These are phyloP conservation scores for Endoconidiophora laricicola DNA, from an alignment of 2,329 filamentous ascomycete species.

Conservation along the genomic window DNA sequence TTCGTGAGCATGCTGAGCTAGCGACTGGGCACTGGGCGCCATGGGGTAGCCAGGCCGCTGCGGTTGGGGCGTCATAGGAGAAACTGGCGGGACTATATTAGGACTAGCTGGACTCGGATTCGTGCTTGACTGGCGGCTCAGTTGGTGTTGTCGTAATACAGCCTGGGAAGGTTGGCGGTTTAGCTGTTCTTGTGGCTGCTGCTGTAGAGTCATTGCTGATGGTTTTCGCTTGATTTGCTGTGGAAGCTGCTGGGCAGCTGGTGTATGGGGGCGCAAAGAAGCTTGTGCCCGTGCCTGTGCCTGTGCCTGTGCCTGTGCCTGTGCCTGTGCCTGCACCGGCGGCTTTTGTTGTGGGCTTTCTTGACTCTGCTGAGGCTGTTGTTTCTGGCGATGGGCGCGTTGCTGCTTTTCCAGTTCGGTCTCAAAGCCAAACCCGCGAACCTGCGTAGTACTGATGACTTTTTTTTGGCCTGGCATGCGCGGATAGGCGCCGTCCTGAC, in stretches of 20 bases:
- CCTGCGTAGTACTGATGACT: conserved; percentile 1
- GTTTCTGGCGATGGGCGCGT: not conserved
- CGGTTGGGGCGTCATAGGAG: not conserved
- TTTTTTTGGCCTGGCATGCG: conserved; percentile 5
- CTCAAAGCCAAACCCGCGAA: conserved; percentile 8
- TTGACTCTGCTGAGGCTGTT: not conserved
- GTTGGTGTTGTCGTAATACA: too few relatives aligned
- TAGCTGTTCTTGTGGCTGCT: not conserved
- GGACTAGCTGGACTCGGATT: too few relatives aligned
- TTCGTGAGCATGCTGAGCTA: too few relatives aligned
- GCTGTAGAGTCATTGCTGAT: conserved; percentile 1
- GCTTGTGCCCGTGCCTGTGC: not conserved
- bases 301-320: not conserved
- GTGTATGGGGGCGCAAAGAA: too few relatives aligned
- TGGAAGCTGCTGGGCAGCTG: not conserved
- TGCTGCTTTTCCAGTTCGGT: conserved; percentile 1
- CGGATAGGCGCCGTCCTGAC: conserved; percentile 11
- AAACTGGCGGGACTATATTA: not conserved
- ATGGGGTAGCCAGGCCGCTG: not conserved
- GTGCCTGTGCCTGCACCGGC: not conserved
- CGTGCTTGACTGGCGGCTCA: too few relatives aligned
- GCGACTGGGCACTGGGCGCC: not conserved
- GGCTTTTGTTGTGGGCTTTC: not conserved
- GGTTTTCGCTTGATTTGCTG: conserved; percentile 1
- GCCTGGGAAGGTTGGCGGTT: too few relatives aligned